Evolutionary conservation across 805 yeast species (phyloP).

Genomic region (Metschnikowia chrysomelidarum): DNA sequence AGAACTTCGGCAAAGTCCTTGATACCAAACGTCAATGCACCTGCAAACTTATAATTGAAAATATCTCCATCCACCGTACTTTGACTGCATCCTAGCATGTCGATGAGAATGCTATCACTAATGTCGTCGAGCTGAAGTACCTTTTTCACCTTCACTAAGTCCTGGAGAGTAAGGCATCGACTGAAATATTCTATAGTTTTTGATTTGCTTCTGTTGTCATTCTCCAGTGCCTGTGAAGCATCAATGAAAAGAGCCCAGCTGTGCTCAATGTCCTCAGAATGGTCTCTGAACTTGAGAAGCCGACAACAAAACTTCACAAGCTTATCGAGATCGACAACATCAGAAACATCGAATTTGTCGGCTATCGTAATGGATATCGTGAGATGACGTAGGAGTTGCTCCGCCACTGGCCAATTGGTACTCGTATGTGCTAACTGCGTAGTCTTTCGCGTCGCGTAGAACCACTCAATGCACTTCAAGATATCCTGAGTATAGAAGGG

Average conservation of each 20-base stretch:
- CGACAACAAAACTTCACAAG: slow-evolving; percentile 26
- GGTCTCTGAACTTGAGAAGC: slow-evolving; percentile 34
- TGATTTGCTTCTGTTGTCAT: background rate
- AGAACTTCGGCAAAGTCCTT: slow-evolving; percentile 44
- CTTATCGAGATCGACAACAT: slow-evolving; percentile 42
- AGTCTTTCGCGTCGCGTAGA: slow-evolving; percentile 25
- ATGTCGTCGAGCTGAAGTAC: slow-evolving; percentile 31
- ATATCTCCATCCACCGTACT: slow-evolving; percentile 28
- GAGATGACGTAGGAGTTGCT: slow-evolving; percentile 26
- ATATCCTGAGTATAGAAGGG: slow-evolving; percentile 33
- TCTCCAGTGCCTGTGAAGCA: slow-evolving; percentile 25
- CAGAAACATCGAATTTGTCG: slow-evolving; percentile 27
- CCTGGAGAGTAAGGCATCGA: slow-evolving; percentile 13
- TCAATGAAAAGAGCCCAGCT: slow-evolving; percentile 37
- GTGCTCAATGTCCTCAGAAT: slow-evolving; percentile 24
- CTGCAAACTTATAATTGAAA: slow-evolving; percentile 28
- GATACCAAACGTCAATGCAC: slow-evolving; percentile 30
- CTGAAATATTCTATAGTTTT: background rate
- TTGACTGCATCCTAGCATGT: slow-evolving; percentile 39
- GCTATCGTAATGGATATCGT: slow-evolving; percentile 26
- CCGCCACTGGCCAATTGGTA: slow-evolving; percentile 25
- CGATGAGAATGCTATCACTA: slow-evolving; percentile 36
- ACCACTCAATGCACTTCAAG: slow-evolving; percentile 30
- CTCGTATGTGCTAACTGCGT: slow-evolving; percentile 8
- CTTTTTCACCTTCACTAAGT: slow-evolving; percentile 29